Evolutionary conservation across 192 early-diverging fungal genomes (phyloP).

Genomic region (Coemansia sp.): DNA sequence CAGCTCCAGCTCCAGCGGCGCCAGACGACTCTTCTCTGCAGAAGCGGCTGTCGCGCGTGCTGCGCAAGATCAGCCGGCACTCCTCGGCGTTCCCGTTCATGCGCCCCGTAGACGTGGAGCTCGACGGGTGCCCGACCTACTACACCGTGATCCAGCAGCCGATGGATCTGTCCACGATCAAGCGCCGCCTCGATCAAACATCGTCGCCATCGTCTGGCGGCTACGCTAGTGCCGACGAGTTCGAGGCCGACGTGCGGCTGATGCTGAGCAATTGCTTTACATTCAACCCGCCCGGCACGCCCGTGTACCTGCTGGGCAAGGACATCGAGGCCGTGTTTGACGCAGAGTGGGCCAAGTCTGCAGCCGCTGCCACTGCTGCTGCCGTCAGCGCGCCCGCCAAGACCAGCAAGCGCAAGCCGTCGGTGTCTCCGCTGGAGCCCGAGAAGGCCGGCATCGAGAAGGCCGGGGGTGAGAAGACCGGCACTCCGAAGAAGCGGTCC

Average conservation of each 20-base stretch:
- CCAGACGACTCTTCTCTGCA: neutral
- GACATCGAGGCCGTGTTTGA: constrained; percentile 60
- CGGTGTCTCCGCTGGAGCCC: neutral
- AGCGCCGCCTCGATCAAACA: constrained; percentile 36
- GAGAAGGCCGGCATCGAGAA: neutral
- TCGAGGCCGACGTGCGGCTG: constrained; percentile 59
- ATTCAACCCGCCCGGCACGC: constrained; percentile 73
- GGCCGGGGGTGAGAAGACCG: neutral
- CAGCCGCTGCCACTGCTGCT: neutral
- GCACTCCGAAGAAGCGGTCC: neutral
- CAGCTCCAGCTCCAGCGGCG: constrained; percentile 8
- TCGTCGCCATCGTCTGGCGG: neutral
- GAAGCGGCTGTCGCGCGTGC: constrained; percentile 33
- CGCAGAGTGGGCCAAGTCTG: constrained; percentile 40
- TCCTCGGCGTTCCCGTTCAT: constrained; percentile 60
- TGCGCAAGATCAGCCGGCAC: constrained; percentile 56
- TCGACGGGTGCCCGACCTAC: constrained; percentile 67
- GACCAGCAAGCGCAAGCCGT: constrained; percentile 18
- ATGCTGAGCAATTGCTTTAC: constrained; percentile 66
- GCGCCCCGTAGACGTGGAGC: constrained; percentile 62
- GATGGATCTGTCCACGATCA: constrained; percentile 68
- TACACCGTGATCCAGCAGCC: constrained; percentile 64
- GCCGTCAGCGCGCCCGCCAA: too few species aligned
- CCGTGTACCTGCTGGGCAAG: constrained; percentile 65
- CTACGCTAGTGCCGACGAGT: constrained; percentile 43